Conservation (phyloP, 805 yeast species). For the Candida ovalis region DNA sequence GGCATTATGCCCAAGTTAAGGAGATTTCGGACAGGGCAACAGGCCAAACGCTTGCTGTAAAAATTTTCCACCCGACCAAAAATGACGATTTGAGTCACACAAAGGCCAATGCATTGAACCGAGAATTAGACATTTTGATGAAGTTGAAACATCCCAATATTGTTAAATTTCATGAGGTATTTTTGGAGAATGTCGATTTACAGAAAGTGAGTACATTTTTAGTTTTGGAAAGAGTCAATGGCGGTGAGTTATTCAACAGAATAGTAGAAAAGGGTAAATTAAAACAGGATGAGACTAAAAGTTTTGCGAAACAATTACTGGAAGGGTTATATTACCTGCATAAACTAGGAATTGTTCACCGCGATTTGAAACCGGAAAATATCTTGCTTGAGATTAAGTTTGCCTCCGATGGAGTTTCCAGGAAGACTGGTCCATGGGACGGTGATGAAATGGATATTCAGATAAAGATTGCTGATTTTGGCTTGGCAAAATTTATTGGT, state of each 20-base stretch:
- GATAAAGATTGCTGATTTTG: conserved; percentile 83
- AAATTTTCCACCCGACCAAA: conserved; percentile 52
- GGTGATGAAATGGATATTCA: conserved; percentile 52
- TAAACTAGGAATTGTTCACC: conserved; percentile 86
- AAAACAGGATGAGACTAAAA: conserved; percentile 58
- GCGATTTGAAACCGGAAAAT: conserved; percentile 94
- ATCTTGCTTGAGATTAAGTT: conserved; percentile 55
- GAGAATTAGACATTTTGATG: conserved; percentile 64
- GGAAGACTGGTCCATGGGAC: conserved; percentile 51
- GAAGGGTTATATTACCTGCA: conserved; percentile 82
- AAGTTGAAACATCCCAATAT: conserved; percentile 68
- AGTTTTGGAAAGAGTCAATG: conserved; percentile 68
- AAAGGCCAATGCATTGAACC: conserved; percentile 40
- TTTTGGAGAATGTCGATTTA: conserved; percentile 47
- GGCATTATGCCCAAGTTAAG: conserved; percentile 80
- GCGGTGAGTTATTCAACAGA: conserved; percentile 73
- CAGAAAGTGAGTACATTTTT: conserved; percentile 50
- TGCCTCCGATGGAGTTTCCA: no score
- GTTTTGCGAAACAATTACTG: conserved; percentile 48
- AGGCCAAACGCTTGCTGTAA: conserved; percentile 66
- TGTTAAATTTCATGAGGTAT: conserved; percentile 57
- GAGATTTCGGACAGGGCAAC: conserved; percentile 57
- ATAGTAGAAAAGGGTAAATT: conserved; percentile 62
- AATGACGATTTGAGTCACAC: conserved; percentile 25
- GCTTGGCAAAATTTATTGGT: conserved; percentile 66